Conservation (phyloP, 257 asterid species). For the Avicennia marina region DNA sequence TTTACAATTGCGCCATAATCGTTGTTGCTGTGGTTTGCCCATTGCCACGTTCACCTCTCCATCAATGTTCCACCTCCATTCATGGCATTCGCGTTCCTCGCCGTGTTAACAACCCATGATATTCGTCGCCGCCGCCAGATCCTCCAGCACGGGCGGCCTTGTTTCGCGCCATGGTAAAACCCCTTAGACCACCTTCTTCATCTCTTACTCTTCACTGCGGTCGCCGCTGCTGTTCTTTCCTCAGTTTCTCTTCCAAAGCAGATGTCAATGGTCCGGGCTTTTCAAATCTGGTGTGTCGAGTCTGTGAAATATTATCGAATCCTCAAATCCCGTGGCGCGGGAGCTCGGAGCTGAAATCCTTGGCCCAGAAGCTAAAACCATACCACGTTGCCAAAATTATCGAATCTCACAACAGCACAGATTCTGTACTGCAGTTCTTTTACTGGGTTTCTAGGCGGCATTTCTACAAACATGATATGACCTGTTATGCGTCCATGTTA, state of each 20-base stretch:
- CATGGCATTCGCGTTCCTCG: slow-evolving; percentile 22
- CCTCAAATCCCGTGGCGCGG: slow-evolving; percentile 47
- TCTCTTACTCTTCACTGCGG: slow-evolving; percentile 12
- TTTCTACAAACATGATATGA: slow-evolving; percentile 72
- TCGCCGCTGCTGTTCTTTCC: slow-evolving; percentile 23
- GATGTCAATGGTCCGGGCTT: slow-evolving; percentile 16
- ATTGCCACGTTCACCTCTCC: slow-evolving; percentile 29
- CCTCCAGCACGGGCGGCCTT: slow-evolving; percentile 27
- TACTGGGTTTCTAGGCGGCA: slow-evolving; percentile 78
- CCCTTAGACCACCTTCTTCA: slow-evolving; percentile 40
- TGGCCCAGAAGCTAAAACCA: slow-evolving; percentile 55
- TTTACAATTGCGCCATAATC: background rate
- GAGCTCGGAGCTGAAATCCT: slow-evolving; percentile 50
- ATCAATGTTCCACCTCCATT: slow-evolving; percentile 35
- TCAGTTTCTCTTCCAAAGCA: slow-evolving; percentile 36
- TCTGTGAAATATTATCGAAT: slow-evolving; percentile 52
- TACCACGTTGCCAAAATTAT: slow-evolving; percentile 53
- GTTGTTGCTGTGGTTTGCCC: slow-evolving; percentile 27
- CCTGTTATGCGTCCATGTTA: slow-evolving; percentile 71
- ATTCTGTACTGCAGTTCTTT: slow-evolving; percentile 56
- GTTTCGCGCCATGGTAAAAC: slow-evolving; percentile 56
- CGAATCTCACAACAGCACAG: slow-evolving; percentile 36
- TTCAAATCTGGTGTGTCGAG: slow-evolving; percentile 33
- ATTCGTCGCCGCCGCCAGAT: slow-evolving; percentile 22
- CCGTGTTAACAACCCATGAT: slow-evolving; percentile 27